Evolutionary conservation across 73 alveolate species (phyloP), one percentile per base, ranked within the genome.

Genomic region (Paramecium sexaurelia): DNA sequence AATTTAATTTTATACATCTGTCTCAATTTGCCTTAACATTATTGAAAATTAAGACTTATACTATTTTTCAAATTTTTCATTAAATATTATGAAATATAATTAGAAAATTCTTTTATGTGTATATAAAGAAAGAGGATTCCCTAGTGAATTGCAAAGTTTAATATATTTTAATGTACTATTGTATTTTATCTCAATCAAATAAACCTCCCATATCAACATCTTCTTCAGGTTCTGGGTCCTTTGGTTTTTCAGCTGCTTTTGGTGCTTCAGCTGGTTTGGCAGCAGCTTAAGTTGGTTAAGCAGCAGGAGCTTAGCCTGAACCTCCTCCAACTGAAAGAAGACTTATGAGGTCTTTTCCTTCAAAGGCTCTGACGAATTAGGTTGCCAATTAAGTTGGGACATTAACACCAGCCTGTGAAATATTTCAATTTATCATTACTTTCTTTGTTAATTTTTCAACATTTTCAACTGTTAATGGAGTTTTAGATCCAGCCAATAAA

Each of bases 131-230:
- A 51, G 33, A 51, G 67, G 17, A 51, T 17, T 26, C 67, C 32
- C 67, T 51, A 17, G 17, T 51, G 17, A 51, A 17, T 20, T 51
- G 67, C 67, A 51, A 61, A 61, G 83, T 61, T 61, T 29, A 61
- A 61, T 61, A 61, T 61, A 61, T 61, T 26, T 61, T 61, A 61
- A 61, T 61, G 83, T 61, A 61, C 83, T 61, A 15, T 61, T 61
- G 47, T 26, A 26, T 10, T 26, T 61, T 26, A 7, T 22, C 24
- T 88, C 90, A 78, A 78, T 78, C 90, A 40, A 78, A 78, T 17
- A 78, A 78, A 40, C 90, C 90, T 41, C 90, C 90, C 90, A 78
- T 78, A 78, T 78, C 90, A 78, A 78, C 90, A 45, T 78, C 90
- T 45, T 78, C 90, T 78, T 78, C 90, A 19, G 90, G 90, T 39